Conservation (phyloP, 2,329 filamentous ascomycete genomes). For the Pseudocercospora eumusae region DNA sequence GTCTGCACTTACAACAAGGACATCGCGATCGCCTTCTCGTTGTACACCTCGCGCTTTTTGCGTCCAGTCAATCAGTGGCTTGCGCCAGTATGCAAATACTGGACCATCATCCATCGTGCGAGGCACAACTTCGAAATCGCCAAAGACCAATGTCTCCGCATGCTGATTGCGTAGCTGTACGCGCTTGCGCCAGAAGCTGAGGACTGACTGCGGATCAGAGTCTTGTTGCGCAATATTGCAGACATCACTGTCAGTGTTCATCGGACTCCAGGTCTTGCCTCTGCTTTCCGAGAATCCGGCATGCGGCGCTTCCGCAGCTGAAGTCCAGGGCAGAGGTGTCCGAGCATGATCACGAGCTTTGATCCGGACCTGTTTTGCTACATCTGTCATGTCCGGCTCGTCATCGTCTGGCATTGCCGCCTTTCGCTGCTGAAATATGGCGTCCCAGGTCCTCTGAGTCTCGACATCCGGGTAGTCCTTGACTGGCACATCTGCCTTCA, state of each 20-base stretch:
- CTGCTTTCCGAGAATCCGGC: conserved; percentile 58
- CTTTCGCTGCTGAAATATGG: background rate
- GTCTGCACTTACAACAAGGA: conserved; percentile 21
- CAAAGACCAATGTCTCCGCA: conserved; percentile 23
- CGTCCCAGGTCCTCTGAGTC: conserved; percentile 29
- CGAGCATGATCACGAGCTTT: conserved; percentile 69
- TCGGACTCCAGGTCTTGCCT: conserved; percentile 27
- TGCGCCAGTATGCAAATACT: conserved; percentile 28
- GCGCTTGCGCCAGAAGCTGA: conserved; percentile 28
- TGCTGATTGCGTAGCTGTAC: conserved; percentile 20
- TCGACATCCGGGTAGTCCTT: conserved; percentile 68
- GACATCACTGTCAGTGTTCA: conserved; percentile 25
- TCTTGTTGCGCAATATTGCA: conserved; percentile 27
- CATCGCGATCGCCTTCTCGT: conserved; percentile 5
- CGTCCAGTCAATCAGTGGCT: background rate
- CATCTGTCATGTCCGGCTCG: conserved; percentile 39
- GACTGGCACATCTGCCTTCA: conserved; percentile 60
- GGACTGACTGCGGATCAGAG: conserved; percentile 8
- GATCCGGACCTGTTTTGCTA: conserved; percentile 55
- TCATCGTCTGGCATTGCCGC: conserved; percentile 2
- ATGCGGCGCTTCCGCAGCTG: conserved; percentile 42
- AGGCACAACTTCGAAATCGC: conserved; percentile 25
- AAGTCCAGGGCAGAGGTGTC: conserved; percentile 35
- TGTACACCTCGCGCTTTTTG: background rate
- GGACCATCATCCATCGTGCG: conserved; percentile 14